Evolutionary conservation across 345 rosid species (phyloP).

Genomic region (Nephelium lappaceum): DNA sequence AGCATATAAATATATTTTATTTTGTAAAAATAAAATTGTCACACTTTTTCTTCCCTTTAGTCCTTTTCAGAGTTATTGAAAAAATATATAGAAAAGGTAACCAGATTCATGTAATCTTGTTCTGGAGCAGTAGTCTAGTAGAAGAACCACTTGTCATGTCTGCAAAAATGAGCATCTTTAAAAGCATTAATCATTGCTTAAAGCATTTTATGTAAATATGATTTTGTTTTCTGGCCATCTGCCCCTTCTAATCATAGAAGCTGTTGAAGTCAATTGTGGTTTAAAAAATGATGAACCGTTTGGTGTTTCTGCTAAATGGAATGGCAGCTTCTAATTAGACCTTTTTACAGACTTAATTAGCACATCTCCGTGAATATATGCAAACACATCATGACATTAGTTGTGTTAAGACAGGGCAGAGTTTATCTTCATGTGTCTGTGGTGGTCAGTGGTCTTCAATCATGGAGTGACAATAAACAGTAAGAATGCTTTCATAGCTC

Average conservation of each 20-base stretch:
- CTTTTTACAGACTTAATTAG: neutral
- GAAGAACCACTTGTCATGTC: conserved; percentile 2
- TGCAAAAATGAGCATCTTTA: conserved; percentile 9
- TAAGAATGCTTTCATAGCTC: neutral
- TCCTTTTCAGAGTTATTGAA: neutral
- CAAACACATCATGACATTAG: neutral
- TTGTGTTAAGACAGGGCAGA: neutral
- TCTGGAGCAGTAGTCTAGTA: neutral
- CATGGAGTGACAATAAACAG: neutral
- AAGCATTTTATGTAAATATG: neutral
- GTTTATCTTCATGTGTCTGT: neutral
- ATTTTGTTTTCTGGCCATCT: neutral
- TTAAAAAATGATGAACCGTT: neutral
- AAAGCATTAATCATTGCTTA: neutral
- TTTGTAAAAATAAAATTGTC: neutral
- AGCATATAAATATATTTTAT: neutral
- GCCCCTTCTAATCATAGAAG: neutral
- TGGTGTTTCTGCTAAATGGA: neutral
- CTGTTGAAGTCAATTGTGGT: neutral
- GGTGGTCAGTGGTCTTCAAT: neutral
- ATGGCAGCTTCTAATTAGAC: conserved; percentile 1
- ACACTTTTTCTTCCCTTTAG: neutral
- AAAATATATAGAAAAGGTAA: neutral
- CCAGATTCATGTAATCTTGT: conserved; percentile 13
- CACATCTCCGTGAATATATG: neutral